phyloP scores from a whole-genome alignment of 306 rosid species.

The Mimosa pudica region DNA sequence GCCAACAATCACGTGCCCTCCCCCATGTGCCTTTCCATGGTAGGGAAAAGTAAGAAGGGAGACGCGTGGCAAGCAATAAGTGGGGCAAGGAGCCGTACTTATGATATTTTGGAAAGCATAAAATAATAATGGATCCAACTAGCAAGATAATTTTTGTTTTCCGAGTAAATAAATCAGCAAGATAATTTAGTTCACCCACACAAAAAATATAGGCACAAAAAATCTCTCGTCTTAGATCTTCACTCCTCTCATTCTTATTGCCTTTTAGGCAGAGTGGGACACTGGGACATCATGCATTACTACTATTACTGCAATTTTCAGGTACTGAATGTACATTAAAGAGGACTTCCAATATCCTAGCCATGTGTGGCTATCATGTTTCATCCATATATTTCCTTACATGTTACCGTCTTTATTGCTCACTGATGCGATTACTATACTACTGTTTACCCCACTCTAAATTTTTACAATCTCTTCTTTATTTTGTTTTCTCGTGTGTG shows the following conservation, averaged over 20 bases:
- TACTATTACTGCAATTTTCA: background rate
- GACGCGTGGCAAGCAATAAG: background rate
- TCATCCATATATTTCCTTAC: too few relatives aligned
- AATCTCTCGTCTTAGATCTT: too few relatives aligned
- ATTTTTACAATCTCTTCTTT: too few relatives aligned
- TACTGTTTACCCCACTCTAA: too few relatives aligned
- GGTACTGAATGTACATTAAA: background rate
- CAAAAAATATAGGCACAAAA: too few relatives aligned
- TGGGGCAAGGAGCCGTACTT: background rate
- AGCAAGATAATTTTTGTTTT: background rate
- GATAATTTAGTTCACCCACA: too few relatives aligned
- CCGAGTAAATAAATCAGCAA: too few relatives aligned
- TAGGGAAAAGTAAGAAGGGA: background rate
- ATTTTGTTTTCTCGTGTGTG: too few relatives aligned
- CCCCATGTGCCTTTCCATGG: background rate
- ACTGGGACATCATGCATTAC: background rate
- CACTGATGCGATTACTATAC: too few relatives aligned
- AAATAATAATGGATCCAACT: background rate
- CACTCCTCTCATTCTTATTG: background rate
- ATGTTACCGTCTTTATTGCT: too few relatives aligned
- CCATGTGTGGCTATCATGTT: too few relatives aligned
- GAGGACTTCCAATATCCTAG: background rate
- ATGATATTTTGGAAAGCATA: background rate
- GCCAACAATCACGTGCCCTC: background rate
- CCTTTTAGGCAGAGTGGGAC: background rate